Percentiles rank a stretch among this genome's conserved stretches.
Evolutionary conservation across 768 basidiomycete species (phyloP).

Genomic region (Serendipita indica): DNA sequence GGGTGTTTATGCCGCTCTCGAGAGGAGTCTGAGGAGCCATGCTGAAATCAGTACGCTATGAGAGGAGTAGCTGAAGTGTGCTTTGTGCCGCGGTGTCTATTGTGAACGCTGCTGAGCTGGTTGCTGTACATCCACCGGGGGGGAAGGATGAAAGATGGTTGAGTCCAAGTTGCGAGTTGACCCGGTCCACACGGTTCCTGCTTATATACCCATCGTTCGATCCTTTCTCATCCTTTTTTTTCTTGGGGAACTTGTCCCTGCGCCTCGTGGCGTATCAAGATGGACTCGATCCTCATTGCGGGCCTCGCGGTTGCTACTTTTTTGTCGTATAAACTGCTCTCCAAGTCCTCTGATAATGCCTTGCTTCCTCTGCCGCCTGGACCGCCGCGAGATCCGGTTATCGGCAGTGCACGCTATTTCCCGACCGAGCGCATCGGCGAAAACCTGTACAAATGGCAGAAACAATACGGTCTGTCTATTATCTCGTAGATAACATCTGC

Average conservation of each 20-base stretch:
- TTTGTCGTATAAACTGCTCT: no score
- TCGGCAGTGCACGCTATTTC: conserved; percentile 17
- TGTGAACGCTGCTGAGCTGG: conserved; percentile 80
- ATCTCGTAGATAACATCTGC: background rate
- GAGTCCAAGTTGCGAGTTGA: no score
- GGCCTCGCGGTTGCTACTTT: no score
- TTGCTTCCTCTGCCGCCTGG: conserved; percentile 16
- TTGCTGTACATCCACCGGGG: conserved; percentile 79
- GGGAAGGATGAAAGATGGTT: background rate
- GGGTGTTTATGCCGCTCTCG: conserved; percentile 58
- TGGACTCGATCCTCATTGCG: no score
- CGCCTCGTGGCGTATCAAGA: no score
- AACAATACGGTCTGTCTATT: conserved; percentile 7
- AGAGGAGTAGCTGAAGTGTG: conserved; percentile 59
- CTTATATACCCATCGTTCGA: no score
- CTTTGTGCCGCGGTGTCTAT: conserved; percentile 73
- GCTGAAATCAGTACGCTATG: conserved; percentile 23
- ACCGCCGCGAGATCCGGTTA: conserved; percentile 16
- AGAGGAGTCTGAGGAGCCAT: conserved; percentile 20
- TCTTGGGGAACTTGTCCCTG: no score
- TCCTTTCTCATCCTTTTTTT: no score
- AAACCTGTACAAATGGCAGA: conserved; percentile 9
- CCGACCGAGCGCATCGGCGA: conserved; percentile 8
- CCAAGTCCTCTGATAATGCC: no score
- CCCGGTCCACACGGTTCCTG: no score